Evolutionary conservation across 805 yeast genomes (phyloP), one percentile per base, ranked within the genome.

Genomic region (Starmerella geochares): DNA sequence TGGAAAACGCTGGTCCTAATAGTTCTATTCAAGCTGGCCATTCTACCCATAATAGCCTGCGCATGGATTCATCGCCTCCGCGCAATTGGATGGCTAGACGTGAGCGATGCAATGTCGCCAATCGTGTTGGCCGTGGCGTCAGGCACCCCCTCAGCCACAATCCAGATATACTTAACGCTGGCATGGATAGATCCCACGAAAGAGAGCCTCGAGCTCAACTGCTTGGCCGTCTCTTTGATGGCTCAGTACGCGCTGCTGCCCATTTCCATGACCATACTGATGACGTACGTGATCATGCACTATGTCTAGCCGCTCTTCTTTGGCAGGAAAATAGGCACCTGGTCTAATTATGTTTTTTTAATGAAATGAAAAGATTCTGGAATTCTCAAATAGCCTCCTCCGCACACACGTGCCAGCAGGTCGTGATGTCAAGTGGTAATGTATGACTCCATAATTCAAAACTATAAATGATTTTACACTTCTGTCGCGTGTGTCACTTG

Each of bases 81-180:
- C 31, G 63, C 66, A 13, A 74, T 79, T 24, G 81, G 83, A 1
- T 80, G 92, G 83, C 73, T 81, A 49, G 79, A 71, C 8, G 62
- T 69, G 33, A 68, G 67, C 28, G 80, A 82, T 56, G 63, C 67
- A 6, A 74, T 86, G 54, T 73, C 86, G 10, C 74, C 81, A 38
- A 82, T 90, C 59, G 81, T 88, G 4, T 72, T 83, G 60, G 81
- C 83, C 28, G 70, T 88, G 27, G 78, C 81, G 11, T 83, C 80
- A 63, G 81, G 90, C 0, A 75, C 86, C 51, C 97, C 97, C 0
- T 81, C 85, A 46, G 94, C 96, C 0, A 90, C 96, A 0, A 74
- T 92, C 0, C 81, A 86, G 60, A 81, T 90, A 14, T 90, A 87
- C 65, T 74, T 88, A 56, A 88, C 97, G 2, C 90, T 95, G 2